Evolutionary conservation across 345 rosid species (phyloP).

Genomic region (Acer yangbiense): DNA sequence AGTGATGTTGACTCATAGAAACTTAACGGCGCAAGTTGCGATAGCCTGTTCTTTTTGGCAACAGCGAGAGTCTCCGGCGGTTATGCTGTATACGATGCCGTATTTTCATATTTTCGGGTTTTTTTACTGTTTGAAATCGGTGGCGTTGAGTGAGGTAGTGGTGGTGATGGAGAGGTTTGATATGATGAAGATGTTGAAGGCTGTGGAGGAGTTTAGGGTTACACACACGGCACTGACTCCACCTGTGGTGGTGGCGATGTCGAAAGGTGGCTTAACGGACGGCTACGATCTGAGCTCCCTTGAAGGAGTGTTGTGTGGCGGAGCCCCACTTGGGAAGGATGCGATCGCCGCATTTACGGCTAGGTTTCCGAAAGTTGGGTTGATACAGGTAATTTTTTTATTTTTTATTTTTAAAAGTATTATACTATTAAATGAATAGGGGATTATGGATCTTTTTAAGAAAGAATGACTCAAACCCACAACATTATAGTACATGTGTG

Average conservation of each 20-base stretch:
- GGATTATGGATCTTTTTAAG: too few species aligned
- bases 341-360: slow-evolving; percentile 19
- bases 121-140: slow-evolving; percentile 20
- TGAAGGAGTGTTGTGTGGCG: slow-evolving; percentile 21
- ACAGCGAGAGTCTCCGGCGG: slow-evolving; percentile 16
- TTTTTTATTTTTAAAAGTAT: too few species aligned
- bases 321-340: slow-evolving; percentile 38
- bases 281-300: slow-evolving; percentile 30
- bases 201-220: slow-evolving; percentile 26
- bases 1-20: slow-evolving; percentile 43
- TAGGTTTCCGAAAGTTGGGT: slow-evolving; percentile 18
- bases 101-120: slow-evolving; percentile 33
- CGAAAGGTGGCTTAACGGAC: slow-evolving; percentile 11
- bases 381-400: slow-evolving; percentile 19
- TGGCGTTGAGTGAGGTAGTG: slow-evolving; percentile 27
- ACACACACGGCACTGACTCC: slow-evolving; percentile 27
- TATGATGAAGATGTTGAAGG: slow-evolving; percentile 28
- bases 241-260: slow-evolving; percentile 30
- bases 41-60: background rate
- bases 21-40: slow-evolving; percentile 20
- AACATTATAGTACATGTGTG: too few species aligned
- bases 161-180: slow-evolving; percentile 41
- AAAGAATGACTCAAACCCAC: too few species aligned
- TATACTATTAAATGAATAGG: too few species aligned
- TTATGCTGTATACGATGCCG: slow-evolving; percentile 29